Conservation (phyloP, 495 filamentous ascomycete species). For the Ramalina intermedia region DNA sequence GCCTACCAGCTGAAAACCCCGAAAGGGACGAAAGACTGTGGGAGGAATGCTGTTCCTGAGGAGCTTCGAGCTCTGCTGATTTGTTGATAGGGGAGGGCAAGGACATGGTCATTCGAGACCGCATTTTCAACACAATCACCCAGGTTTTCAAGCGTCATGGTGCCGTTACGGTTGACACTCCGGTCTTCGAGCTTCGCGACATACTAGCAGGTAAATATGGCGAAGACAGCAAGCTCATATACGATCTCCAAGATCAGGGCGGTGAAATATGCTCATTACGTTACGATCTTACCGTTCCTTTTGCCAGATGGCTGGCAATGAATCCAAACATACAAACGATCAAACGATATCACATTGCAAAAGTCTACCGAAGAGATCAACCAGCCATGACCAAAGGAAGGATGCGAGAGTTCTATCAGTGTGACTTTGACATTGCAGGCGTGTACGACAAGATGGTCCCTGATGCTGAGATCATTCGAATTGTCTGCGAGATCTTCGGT, state of each 20-base stretch:
- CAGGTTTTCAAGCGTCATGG: slow-evolving; percentile 83
- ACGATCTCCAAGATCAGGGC: slow-evolving; percentile 74
- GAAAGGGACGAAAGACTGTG: slow-evolving; percentile 35
- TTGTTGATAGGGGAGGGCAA: slow-evolving; percentile 42
- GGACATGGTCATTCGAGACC: slow-evolving; percentile 67
- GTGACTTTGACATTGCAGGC: slow-evolving; percentile 93
- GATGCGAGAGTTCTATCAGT: slow-evolving; percentile 96
- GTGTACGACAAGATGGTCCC: slow-evolving; percentile 85
- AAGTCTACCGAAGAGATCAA: slow-evolving; percentile 73
- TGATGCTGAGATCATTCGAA: slow-evolving; percentile 81
- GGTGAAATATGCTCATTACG: slow-evolving; percentile 73
- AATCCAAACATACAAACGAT: slow-evolving; percentile 58
- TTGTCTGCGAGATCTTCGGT: slow-evolving; percentile 77
- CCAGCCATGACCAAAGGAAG: slow-evolving; percentile 76
- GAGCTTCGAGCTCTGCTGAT: not conserved
- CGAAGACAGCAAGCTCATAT: slow-evolving; percentile 83
- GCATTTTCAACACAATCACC: slow-evolving; percentile 70
- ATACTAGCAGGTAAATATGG: slow-evolving; percentile 83
- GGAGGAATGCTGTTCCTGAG: slow-evolving; percentile 9
- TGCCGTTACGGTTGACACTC: slow-evolving; percentile 73
- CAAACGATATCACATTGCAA: slow-evolving; percentile 81
- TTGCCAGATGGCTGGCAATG: slow-evolving; percentile 78
- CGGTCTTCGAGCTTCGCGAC: slow-evolving; percentile 63
- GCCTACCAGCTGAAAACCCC: slow-evolving; percentile 33
- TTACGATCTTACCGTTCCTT: slow-evolving; percentile 87